Conservation (phyloP, 306 rosid species). For the Acacia confusa region DNA sequence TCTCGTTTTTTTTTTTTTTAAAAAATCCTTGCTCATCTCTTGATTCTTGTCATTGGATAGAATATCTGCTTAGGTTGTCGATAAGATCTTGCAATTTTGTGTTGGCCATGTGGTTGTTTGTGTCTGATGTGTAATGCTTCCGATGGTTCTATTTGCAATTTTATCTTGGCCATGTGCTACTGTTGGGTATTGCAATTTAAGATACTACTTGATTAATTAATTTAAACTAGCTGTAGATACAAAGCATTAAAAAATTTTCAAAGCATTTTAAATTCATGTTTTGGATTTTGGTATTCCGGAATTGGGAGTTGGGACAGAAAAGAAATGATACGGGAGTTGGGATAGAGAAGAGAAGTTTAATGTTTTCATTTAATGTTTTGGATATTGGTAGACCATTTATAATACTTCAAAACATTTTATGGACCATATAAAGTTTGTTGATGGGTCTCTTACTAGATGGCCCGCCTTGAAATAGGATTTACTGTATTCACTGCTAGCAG, state of each 20-base stretch:
- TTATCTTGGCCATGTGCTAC: neutral
- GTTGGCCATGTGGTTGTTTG: neutral
- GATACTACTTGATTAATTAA: neutral
- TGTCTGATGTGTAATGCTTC: conserved; percentile 46
- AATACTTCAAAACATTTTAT: neutral
- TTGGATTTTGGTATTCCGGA: neutral
- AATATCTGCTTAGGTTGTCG: conserved; percentile 26
- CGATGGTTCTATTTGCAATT: conserved; percentile 6
- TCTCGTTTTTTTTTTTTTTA: neutral
- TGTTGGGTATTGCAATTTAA: neutral
- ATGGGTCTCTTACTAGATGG: neutral
- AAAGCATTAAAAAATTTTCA: neutral
- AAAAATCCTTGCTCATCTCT: neutral
- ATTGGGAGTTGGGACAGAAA: too few species aligned
- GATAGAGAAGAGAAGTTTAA: neutral
- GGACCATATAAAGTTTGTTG: neutral
- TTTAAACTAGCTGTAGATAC: neutral
- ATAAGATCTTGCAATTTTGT: conserved; percentile 12
- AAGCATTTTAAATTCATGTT: too few species aligned
- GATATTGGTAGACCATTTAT: neutral
- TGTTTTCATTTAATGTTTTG: conserved; percentile 10
- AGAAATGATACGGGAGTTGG: neutral
- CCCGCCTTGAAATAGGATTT: neutral
- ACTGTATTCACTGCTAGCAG: neutral
- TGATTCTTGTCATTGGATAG: conserved; percentile 8